A percentile compares a stretch with the other conserved stretches of the same genome.
Conservation (phyloP, 257 asterid species). For the Apocynum venetum region DNA sequence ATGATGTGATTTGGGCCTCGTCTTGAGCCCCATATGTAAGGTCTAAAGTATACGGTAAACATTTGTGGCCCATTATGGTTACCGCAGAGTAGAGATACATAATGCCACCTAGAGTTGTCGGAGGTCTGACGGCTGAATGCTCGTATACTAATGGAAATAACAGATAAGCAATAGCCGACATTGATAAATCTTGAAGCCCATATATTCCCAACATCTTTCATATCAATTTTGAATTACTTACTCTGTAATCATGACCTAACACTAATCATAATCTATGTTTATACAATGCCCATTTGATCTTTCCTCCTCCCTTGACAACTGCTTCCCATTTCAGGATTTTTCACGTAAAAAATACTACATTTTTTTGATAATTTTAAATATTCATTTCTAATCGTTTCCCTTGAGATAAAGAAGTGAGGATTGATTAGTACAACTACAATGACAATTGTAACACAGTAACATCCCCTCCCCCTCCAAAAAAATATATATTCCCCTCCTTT, state of each 20-base stretch:
- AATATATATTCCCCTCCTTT: no score
- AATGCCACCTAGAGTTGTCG: neutral
- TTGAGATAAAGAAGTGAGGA: no score
- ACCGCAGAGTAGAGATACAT: neutral
- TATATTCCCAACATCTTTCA: neutral
- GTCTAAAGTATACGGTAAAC: neutral
- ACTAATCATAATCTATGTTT: no score
- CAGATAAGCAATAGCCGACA: constrained; percentile 1
- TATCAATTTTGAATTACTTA: neutral
- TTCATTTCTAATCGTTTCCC: no score
- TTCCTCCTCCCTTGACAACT: no score
- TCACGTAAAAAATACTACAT: no score
- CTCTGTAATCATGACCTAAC: neutral
- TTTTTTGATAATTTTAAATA: no score
- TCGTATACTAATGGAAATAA: neutral
- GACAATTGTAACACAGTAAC: no score
- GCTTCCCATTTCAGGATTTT: no score
- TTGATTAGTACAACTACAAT: no score
- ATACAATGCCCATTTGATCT: no score
- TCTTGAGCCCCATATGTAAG: neutral
- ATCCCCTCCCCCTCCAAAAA: no score
- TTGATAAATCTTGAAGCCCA: neutral
- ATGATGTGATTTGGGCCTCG: constrained; percentile 4
- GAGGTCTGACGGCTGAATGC: neutral
- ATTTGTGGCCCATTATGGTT: neutral